Percentiles rank a stretch among this genome's conserved stretches.
Conservation (phyloP, 805 yeast genomes). For the Pichia ethanolica region DNA sequence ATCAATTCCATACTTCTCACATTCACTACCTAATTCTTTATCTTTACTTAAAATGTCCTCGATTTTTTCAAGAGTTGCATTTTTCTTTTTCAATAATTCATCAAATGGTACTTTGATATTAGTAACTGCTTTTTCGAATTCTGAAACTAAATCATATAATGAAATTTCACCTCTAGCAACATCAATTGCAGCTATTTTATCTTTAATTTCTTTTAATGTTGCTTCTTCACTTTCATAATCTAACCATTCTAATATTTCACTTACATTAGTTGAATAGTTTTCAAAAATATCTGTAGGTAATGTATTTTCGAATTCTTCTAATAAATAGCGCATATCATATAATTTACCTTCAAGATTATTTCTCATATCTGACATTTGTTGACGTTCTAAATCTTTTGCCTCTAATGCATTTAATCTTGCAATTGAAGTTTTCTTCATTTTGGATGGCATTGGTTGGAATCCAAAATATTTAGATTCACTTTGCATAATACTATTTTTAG, state of each 20-base stretch:
- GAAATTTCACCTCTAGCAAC: not conserved
- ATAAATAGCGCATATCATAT: conserved; percentile 55
- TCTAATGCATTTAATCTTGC: conserved; percentile 47
- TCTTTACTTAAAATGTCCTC: conserved; percentile 1
- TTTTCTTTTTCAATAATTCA: conserved; percentile 20
- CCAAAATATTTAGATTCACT: conserved; percentile 30
- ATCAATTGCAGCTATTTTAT: conserved; percentile 25
- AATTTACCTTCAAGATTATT: conserved; percentile 69
- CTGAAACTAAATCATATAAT: conserved; percentile 1
- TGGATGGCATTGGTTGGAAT: conserved; percentile 42
- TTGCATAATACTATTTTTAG: conserved; percentile 13
- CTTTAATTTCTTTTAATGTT: conserved; percentile 30
- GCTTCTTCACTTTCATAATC: conserved; percentile 62
- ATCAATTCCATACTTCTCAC: conserved; percentile 39
- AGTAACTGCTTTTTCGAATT: conserved; percentile 31
- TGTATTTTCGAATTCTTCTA: conserved; percentile 47
- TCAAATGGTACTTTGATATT: conserved; percentile 32
- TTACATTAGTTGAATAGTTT: conserved; percentile 30
- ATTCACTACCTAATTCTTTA: not conserved
- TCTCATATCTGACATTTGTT: conserved; percentile 38
- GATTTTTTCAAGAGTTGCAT: not conserved
- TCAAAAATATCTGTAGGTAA: conserved; percentile 34
- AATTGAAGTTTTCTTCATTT: conserved; percentile 38
- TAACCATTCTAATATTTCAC: conserved; percentile 64
- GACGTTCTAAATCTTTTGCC: conserved; percentile 46